phyloP scores from a whole-genome alignment of 345 rosid species.

The Hibiscus mutabilis region DNA sequence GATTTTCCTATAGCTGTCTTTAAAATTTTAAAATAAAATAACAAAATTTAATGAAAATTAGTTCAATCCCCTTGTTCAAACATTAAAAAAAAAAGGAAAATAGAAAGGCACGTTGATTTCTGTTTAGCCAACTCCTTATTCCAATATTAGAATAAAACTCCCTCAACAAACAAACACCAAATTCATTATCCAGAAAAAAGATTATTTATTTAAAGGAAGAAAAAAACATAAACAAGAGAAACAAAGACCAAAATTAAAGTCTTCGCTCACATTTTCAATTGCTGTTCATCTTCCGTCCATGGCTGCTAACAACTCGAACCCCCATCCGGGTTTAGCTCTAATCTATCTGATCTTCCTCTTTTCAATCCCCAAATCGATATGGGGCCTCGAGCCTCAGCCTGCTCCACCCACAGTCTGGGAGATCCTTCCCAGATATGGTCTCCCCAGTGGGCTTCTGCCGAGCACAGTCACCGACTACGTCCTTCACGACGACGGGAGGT shows the following conservation, averaged over 20 bases:
- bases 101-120: neutral
- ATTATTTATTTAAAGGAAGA: too few species aligned
- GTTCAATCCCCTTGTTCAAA: neutral
- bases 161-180: neutral
- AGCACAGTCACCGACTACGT: conserved; percentile 46
- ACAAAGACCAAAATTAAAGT: neutral
- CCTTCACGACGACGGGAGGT: conserved; percentile 57
- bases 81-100: neutral
- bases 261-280: neutral
- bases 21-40: too few species aligned
- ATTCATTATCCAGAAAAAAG: neutral
- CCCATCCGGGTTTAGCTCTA: conserved; percentile 12
- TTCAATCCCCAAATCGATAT: conserved; percentile 17
- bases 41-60: neutral
- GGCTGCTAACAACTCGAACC: conserved; percentile 5
- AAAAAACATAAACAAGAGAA: neutral
- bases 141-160: too few species aligned
- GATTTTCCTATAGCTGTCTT: too few species aligned
- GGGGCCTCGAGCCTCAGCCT: conserved; percentile 23
- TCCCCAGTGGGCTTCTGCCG: conserved; percentile 80
- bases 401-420: conserved; percentile 51
- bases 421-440: conserved; percentile 80
- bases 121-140: too few species aligned
- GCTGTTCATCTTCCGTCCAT: neutral
- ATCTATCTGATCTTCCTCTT: conserved; percentile 22